Conservation (phyloP, 768 basidiomycete species). For the Tephrocybe sp. region DNA sequence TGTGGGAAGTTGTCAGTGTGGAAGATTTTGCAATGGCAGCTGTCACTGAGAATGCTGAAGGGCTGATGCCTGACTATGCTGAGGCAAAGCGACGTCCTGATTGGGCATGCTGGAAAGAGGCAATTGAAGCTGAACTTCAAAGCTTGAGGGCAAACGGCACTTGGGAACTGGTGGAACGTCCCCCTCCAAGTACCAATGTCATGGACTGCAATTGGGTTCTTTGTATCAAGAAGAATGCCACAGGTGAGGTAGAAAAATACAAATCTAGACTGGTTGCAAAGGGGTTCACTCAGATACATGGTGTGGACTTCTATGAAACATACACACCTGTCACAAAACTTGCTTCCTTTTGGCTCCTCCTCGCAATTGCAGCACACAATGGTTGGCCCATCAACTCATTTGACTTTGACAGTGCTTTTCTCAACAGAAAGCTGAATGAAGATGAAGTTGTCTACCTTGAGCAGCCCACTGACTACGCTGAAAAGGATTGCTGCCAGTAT, state of each 20-base stretch:
- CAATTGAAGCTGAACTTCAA: conserved; percentile 10
- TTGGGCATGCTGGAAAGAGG: conserved; percentile 14
- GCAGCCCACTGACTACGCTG: background rate
- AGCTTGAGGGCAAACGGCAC: conserved; percentile 12
- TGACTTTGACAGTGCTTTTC: conserved; percentile 1
- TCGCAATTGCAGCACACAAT: background rate
- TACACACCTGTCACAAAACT: conserved; percentile 25
- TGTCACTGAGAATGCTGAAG: conserved; percentile 7
- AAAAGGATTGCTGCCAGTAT: background rate
- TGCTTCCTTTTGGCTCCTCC: conserved; percentile 15
- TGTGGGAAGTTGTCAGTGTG: background rate
- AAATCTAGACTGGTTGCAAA: conserved; percentile 32
- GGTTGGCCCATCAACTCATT: background rate
- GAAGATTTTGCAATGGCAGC: conserved; percentile 8
- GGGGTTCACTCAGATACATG: conserved; percentile 35
- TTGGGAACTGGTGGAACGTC: conserved; percentile 11
- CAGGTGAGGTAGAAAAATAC: conserved; percentile 18
- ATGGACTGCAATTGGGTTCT: no score
- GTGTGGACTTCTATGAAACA: conserved; percentile 34
- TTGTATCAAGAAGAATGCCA: no score
- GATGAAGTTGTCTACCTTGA: conserved; percentile 1
- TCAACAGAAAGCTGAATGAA: background rate
- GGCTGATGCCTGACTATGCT: conserved; percentile 8
- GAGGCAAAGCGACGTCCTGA: conserved; percentile 4
- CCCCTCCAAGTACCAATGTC: conserved; percentile 2